phyloP scores from a whole-genome alignment of 805 yeast genomes.

The Wilhelminamyces savonicus region DNA sequence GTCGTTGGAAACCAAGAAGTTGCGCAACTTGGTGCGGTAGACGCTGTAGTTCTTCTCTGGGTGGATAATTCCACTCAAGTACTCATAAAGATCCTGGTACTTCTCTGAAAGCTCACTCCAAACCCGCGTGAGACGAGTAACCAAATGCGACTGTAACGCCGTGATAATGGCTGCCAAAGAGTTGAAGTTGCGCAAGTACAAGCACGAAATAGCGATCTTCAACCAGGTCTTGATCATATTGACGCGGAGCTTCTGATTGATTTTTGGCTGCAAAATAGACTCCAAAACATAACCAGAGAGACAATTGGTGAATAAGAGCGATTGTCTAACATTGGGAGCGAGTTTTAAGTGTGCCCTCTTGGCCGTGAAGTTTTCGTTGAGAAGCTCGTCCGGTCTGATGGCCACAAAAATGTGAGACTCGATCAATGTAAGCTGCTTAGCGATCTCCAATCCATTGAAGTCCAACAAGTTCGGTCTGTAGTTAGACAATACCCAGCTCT shows the following conservation, averaged over 20 bases:
- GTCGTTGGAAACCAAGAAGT: slow-evolving; percentile 44
- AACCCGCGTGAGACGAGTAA: slow-evolving; percentile 54
- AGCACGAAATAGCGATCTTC: slow-evolving; percentile 64
- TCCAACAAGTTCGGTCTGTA: slow-evolving; percentile 49
- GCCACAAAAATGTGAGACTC: slow-evolving; percentile 63
- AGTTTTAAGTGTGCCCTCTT: slow-evolving; percentile 51
- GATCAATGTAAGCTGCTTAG: slow-evolving; percentile 69
- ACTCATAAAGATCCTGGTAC: slow-evolving; percentile 55
- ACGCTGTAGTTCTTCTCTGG: slow-evolving; percentile 70
- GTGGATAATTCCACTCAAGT: slow-evolving; percentile 61
- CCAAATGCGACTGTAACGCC: slow-evolving; percentile 63
- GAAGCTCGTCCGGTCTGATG: slow-evolving; percentile 58
- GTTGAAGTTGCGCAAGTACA: slow-evolving; percentile 69
- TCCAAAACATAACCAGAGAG: slow-evolving; percentile 70
- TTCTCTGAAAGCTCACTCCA: slow-evolving; percentile 58
- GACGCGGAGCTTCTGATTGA: slow-evolving; percentile 43
- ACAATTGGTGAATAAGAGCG: slow-evolving; percentile 64
- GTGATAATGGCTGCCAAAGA: slow-evolving; percentile 76
- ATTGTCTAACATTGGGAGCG: slow-evolving; percentile 58
- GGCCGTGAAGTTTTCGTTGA: slow-evolving; percentile 57
- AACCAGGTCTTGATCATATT: slow-evolving; percentile 63
- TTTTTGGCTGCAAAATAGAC: slow-evolving; percentile 50
- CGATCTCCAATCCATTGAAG: slow-evolving; percentile 65
- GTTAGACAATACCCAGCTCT: slow-evolving; percentile 51
- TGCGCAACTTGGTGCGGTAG: slow-evolving; percentile 57